Evolutionary conservation across 2,329 filamentous ascomycete species (phyloP), one percentile per base, ranked within the genome.

Genomic region (Fusarium azukiicola): DNA sequence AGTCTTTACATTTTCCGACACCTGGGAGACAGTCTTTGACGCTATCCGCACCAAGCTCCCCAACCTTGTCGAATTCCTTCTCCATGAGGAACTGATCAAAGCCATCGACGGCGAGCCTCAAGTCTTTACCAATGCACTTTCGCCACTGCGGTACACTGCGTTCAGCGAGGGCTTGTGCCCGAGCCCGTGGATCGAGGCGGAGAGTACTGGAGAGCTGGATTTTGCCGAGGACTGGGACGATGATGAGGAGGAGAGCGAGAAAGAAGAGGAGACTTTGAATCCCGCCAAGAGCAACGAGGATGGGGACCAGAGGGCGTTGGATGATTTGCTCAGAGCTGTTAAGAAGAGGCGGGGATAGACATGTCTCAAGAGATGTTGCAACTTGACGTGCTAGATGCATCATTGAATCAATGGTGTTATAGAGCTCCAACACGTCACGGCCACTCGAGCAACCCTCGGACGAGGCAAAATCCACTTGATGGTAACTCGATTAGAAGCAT

Each of bases 1-100:
- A 19, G 27, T 66, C 23, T 66, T 66, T 36, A 66, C 63, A 12
- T 49, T 66, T 49, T 49, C 44, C 13, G 63, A 9, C 9, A 66
- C 27, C 44, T 66, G 63, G 63, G 13, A 49, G 63, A 38, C 9
- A 9, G 14, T 66, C 23, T 66, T 66, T 66, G 63, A 23, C 44
- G 47, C 63, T 36, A 66, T 66, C 42, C 44, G 63, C 5, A 49
- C 27, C 17, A 16, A 13, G 6, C 19, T 66, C 4, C 32, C 63
- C 4, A 66, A 49, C 14, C 63, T 66, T 7, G 63, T 38, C 19
- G 44, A 66, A 44, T 66, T 66, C 38, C 63, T 27, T 36, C 63
- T 66, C 27, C 40, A 61, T 21, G 27, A 32, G 27, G 27, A 32
- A 32, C 27, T 32, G 56, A 61, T 10, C 36, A 8, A 3, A 40